phyloP scores from a whole-genome alignment of 179 eudicot species.

The Actinidia chinensis region DNA sequence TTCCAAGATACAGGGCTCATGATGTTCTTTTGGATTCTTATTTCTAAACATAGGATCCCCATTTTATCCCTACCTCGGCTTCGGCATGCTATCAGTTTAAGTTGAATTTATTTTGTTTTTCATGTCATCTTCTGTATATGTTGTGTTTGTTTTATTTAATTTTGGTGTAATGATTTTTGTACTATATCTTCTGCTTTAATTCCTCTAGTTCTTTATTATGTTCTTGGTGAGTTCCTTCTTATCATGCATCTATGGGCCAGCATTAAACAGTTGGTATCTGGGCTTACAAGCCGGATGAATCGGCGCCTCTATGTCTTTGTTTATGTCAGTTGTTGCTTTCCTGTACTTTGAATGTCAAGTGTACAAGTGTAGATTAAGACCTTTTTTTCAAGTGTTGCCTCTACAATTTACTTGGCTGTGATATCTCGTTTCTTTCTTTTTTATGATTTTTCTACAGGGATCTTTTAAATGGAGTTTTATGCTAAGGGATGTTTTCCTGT shows the following conservation, averaged over 20 bases:
- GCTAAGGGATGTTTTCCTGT: slow-evolving; percentile 91
- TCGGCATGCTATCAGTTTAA: slow-evolving; percentile 87
- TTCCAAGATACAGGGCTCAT: slow-evolving; percentile 79
- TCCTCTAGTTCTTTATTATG: slow-evolving; percentile 82
- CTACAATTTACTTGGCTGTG: neutral
- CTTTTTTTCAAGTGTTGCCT: no score
- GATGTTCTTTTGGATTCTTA: slow-evolving; percentile 72
- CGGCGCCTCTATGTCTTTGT: slow-evolving; percentile 59
- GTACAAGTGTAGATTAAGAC: no score
- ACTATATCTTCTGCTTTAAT: slow-evolving; percentile 17
- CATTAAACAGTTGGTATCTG: slow-evolving; percentile 84
- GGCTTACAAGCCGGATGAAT: slow-evolving; percentile 73
- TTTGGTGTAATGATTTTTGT: neutral
- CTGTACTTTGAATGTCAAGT: no score
- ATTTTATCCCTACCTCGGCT: slow-evolving; percentile 85
- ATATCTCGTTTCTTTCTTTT: slow-evolving; percentile 16
- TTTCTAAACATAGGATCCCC: slow-evolving; percentile 82
- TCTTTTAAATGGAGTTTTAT: slow-evolving; percentile 81
- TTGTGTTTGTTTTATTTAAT: neutral
- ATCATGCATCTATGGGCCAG: slow-evolving; percentile 78
- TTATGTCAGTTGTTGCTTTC: no score
- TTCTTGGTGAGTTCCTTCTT: slow-evolving; percentile 78
- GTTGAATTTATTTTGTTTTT: neutral
- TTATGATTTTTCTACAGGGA: slow-evolving; percentile 37
- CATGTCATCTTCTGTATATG: neutral